Evolutionary conservation across 2,329 filamentous ascomycete species (phyloP), one percentile per base, ranked within the genome.

Genomic region (Verticillium nonalfalfae): DNA sequence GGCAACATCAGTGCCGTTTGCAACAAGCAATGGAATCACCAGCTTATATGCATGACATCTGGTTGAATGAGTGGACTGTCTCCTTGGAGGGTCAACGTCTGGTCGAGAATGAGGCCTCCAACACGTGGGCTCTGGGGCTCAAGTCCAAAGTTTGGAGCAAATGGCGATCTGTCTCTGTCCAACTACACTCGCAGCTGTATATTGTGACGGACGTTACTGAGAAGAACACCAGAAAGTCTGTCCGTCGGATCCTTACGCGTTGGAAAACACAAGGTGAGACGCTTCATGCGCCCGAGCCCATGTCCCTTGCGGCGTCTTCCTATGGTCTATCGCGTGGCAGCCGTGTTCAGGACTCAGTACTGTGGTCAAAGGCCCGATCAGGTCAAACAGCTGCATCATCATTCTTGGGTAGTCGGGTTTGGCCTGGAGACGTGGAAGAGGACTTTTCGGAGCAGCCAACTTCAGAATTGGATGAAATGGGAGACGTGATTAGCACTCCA

Each of bases 401-500:
- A 7, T 21, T 64, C 11, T 58, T 60, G 40, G 56, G 34, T 9
- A 55, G 50, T 6, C 58, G 57, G 63, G 15, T 26, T 58, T 15
- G 62, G 59, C 4, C 60, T 59, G 26, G 39, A 10, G 50, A 40
- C 3, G 59, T 59, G 21, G 64, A 64, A 13, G 62, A 65, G 55
- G 62, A 65, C 31, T 62, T 45, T 9, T 26, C 14, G 33, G 56
- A 62, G 15, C 60, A 54, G n/a, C 31, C 36, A 15, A 59, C 39
- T 7, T 58, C 59, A 9, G 64, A 59, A 13, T 40, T 31, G 15
- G 63, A 63, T 18, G 54, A 36, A 7, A 56, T 60, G 33, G 45
- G 57, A 33, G 55, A 61, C 3, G 31, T 63, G 13, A 60, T 76
- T 14, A 74, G 76, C 57, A 81, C 79, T 7, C 79, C 79, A 2